Conservation (phyloP, 2,329 filamentous ascomycete genomes). For the Talaromyces sp. region DNA sequence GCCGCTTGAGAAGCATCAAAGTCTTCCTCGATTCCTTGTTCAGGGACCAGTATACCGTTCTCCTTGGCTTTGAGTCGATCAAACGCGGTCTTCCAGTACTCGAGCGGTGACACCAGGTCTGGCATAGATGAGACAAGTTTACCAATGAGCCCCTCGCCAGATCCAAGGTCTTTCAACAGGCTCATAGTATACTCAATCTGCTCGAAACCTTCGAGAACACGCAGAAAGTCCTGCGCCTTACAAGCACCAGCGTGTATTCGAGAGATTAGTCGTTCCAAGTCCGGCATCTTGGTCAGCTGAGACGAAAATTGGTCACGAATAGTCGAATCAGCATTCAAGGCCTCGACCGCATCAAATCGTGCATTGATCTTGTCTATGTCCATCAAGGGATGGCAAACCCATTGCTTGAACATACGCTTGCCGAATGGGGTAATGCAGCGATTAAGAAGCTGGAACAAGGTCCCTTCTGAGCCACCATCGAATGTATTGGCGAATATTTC, state of each 20-base stretch:
- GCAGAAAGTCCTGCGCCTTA: constrained; percentile 85
- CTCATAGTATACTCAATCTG: constrained; percentile 94
- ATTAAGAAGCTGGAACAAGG: constrained; percentile 85
- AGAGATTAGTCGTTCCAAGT: constrained; percentile 89
- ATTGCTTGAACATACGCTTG: constrained; percentile 91
- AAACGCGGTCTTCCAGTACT: constrained; percentile 89
- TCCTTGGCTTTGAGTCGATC: constrained; percentile 75
- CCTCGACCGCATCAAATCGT: constrained; percentile 87
- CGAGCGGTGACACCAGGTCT: constrained; percentile 67
- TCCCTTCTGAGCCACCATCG: constrained; percentile 80
- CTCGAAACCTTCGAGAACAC: constrained; percentile 91
- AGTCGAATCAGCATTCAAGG: constrained; percentile 76
- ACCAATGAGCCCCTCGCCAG: constrained; percentile 78
- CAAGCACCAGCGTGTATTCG: constrained; percentile 90
- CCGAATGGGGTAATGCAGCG: constrained; percentile 95
- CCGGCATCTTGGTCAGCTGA: constrained; percentile 85
- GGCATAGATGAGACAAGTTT: constrained; percentile 83
- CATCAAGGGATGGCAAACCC: constrained; percentile 93
- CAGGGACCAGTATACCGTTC: constrained; percentile 77
- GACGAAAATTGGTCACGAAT: constrained; percentile 84
- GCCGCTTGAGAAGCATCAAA: constrained; percentile 79
- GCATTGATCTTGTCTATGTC: constrained; percentile 87
- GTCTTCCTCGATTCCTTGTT: constrained; percentile 81
- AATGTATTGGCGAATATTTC: constrained; percentile 93
- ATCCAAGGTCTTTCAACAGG: constrained; percentile 67